Percentiles rank a stretch among this genome's conserved stretches.
Conservation (phyloP, 1,284 basidiomycete genomes). For the Polyporus tsugae region DNA sequence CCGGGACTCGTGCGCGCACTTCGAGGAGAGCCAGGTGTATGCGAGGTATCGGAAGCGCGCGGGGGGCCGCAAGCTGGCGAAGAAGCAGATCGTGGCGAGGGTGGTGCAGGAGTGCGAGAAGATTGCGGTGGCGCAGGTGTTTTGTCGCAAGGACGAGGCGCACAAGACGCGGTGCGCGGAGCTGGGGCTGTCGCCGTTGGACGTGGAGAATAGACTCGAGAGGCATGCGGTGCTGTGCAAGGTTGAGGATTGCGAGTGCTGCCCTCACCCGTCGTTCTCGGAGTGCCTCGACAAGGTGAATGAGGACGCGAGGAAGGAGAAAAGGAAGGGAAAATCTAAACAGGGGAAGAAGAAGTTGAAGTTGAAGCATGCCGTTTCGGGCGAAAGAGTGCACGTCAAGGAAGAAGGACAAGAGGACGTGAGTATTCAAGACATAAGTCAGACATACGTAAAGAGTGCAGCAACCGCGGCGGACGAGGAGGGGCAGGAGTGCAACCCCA, state of each 20-base stretch:
- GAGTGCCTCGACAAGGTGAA: neutral
- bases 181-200: constrained; percentile 4
- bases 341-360: neutral
- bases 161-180: neutral
- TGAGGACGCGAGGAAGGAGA: neutral
- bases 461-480: neutral
- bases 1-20: constrained; percentile 6
- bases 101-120: constrained; percentile 8
- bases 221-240: constrained; percentile 12
- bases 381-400: neutral
- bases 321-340: neutral
- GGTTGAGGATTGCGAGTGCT: constrained; percentile 10
- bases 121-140: constrained; percentile 15
- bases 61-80: neutral
- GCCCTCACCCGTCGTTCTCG: constrained; percentile 4
- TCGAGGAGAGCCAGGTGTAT: constrained; percentile 9
- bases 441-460: neutral
- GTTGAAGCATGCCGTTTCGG: neutral
- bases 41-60: neutral
- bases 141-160: constrained; percentile 5
- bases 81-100: constrained; percentile 7
- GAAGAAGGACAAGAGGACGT: neutral
- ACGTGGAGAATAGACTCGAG: constrained; percentile 8
- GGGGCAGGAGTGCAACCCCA: no score
- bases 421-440: neutral